Conservation (phyloP, 1,139 yeast species). For the Geotrichum carabidarum region DNA sequence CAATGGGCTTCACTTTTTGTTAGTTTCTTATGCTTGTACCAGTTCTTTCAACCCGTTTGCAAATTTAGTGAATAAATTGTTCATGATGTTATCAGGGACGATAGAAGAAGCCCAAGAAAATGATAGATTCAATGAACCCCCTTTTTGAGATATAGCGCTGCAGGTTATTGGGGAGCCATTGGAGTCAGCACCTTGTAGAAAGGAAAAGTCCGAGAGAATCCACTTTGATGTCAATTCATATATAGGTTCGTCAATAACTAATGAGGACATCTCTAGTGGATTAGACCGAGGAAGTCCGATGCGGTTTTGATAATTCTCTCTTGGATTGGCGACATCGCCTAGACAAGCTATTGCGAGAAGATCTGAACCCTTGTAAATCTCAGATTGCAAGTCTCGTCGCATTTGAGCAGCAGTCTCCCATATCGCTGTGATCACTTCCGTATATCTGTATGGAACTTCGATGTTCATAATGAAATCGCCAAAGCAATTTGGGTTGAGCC, state of each 20-base stretch:
- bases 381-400: not conserved
- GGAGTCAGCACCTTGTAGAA: slow-evolving; percentile 13
- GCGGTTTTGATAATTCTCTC: slow-evolving; percentile 4
- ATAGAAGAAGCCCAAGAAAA: slow-evolving; percentile 11
- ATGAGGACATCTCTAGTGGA: slow-evolving; percentile 11
- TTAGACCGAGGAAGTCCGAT: slow-evolving; percentile 6
- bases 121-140: slow-evolving; percentile 10
- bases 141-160: slow-evolving; percentile 6
- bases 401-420: not conserved
- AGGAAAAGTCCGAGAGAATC: slow-evolving; percentile 3
- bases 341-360: not conserved
- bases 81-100: slow-evolving; percentile 7
- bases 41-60: not conserved
- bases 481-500: not conserved
- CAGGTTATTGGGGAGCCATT: slow-evolving; percentile 13
- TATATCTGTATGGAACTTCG: not conserved
- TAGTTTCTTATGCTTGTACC: not conserved
- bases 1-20: not conserved
- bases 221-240: not conserved
- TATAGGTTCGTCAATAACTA: not conserved
- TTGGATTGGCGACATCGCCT: not conserved
- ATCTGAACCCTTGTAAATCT: not conserved
- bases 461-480: not conserved
- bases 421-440: not conserved
- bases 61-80: not conserved